Evolutionary conservation across 306 rosid species (phyloP).

Genomic region (Astragalus glycyphyllos): DNA sequence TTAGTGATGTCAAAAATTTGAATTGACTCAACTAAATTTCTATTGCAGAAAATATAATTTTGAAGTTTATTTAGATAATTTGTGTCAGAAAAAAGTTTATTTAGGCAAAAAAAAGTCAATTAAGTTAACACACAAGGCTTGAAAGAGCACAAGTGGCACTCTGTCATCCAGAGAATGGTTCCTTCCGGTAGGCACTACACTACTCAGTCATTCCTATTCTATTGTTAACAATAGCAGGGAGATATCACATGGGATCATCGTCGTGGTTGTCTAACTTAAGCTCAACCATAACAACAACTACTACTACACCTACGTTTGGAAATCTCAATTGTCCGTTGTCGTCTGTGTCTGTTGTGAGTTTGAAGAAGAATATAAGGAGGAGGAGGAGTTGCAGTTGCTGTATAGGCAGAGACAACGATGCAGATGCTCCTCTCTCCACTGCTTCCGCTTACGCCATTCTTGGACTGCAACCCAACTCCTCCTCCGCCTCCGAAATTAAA

Average conservation of each 20-base stretch:
- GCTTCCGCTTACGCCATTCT: conserved; percentile 70
- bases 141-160: conserved; percentile 34
- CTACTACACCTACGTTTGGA: conserved; percentile 41
- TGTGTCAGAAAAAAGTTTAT: no score
- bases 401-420: conserved; percentile 22
- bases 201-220: no score
- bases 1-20: no score
- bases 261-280: conserved; percentile 40
- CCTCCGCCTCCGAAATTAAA: conserved; percentile 70
- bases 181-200: no score
- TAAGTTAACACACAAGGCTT: no score
- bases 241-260: neutral
- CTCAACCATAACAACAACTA: conserved; percentile 9
- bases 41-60: no score
- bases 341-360: conserved; percentile 12
- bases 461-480: conserved; percentile 70
- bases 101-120: no score
- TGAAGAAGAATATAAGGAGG: conserved; percentile 32
- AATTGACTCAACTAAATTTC: no score
- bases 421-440: conserved; percentile 51
- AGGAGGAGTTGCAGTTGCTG: conserved; percentile 42
- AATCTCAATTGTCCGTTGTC: conserved; percentile 41
- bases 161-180: neutral
- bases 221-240: no score
- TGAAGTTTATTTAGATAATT: no score